Evolutionary conservation across 1,139 yeast species (phyloP), one percentile per base, ranked within the genome.

Genomic region (Waltiozyma sp.): DNA sequence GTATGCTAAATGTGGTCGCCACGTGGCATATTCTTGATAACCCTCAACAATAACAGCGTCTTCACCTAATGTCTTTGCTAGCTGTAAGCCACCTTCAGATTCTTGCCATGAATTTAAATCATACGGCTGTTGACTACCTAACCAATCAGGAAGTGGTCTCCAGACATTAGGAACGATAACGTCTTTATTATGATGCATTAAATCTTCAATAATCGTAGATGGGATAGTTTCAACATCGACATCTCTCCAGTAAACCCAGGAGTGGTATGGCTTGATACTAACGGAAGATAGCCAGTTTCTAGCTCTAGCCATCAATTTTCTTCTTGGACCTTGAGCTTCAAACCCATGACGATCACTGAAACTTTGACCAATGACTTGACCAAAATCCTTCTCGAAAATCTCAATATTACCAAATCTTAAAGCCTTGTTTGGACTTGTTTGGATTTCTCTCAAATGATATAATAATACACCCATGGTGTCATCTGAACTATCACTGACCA

Each of bases 31-130:
- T 63, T 86, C 95, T 36, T 85, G 91, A 59, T 86, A 86, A 14
- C 95, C 95, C 62, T 86, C 95, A 13, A 86, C 95, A 51, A 86
- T 86, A 48, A 88, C 89, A 1, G 88, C 91, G 59, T 86, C 94
- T 60, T 86, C 95, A 55, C 77, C 87, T 41, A 86, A 68, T 19
- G 79, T 70, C 34, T 76, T 78, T 0, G 95, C 95, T 51, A 86
- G 68, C 57, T 80, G 85, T 38, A 84, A 63, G 2, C 91, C 94
- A 37, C 93, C 88, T 50, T 81, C 91, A 39, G 83, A 73, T 62
- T 86, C 95, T 57, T 81, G 87, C 95, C 95, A 86, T 33, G 94
- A 83, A 64, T 86, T 86, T 59, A 86, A 71, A 65, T 86, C 95
- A 57, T 86, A 86, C 1, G 95, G 95, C 61, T 86, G 95, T 58